phyloP scores from a whole-genome alignment of 228 moss, liverwort and hornwort genomes.

The Sphagnum magellanicum region DNA sequence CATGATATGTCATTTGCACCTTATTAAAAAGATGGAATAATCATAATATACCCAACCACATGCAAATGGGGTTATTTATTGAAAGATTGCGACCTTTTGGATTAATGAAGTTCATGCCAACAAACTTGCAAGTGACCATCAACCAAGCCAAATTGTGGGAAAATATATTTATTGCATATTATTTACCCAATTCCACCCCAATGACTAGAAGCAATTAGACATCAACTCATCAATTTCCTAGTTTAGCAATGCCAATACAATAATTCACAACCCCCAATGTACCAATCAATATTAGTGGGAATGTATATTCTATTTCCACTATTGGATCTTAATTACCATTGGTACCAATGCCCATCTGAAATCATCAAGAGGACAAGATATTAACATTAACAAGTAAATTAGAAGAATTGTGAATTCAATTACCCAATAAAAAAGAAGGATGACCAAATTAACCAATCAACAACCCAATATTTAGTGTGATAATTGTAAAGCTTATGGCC shows the following conservation, averaged over 20 bases:
- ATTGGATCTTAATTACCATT: background rate
- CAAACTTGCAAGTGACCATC: background rate
- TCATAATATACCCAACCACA: background rate
- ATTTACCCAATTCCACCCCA: background rate
- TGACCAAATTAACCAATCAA: background rate
- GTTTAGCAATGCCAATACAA: background rate
- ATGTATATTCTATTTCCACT: background rate
- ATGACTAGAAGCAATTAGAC: background rate
- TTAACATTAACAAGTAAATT: background rate
- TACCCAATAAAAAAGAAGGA: background rate
- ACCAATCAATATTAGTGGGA: background rate
- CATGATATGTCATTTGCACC: too few relatives aligned
- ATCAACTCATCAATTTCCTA: background rate
- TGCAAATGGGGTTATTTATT: background rate
- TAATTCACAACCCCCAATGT: background rate
- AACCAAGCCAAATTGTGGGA: background rate
- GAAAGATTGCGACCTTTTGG: background rate
- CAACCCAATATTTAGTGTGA: background rate
- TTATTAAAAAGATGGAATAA: background rate
- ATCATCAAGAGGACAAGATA: background rate
- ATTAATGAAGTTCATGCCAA: background rate
- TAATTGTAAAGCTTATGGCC: background rate
- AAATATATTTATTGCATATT: background rate
- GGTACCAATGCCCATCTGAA: background rate
- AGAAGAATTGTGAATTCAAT: background rate